Percentiles rank a stretch among this genome's conserved stretches.
phyloP scores from a whole-genome alignment of 441 rosid species.

The Omphalea diandra region DNA sequence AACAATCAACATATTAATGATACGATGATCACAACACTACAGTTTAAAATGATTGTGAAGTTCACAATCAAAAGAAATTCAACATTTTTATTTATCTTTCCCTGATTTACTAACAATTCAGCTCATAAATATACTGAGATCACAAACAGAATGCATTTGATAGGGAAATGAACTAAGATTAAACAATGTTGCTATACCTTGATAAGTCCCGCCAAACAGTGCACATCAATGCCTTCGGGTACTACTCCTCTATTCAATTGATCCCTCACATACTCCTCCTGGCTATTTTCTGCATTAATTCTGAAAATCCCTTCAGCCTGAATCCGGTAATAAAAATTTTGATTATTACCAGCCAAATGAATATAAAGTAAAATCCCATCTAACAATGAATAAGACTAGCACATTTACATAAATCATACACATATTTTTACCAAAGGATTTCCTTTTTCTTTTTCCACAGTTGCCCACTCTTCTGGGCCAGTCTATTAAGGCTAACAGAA shows the following conservation, averaged over 20 bases:
- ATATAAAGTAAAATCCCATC: conserved; percentile 9
- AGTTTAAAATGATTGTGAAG: neutral
- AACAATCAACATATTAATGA: neutral
- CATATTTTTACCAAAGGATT: neutral
- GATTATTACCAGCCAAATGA: neutral
- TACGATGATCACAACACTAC: neutral
- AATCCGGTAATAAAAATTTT: conserved; percentile 15
- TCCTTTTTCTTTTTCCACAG: neutral
- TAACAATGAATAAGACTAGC: neutral
- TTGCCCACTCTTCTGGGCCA: conserved; percentile 1
- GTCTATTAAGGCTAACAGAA: neutral
- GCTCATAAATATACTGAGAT: too few relatives aligned
- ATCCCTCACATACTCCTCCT: conserved; percentile 77
- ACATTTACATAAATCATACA: neutral
- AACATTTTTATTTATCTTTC: neutral
- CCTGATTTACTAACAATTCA: neutral
- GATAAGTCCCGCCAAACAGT: conserved; percentile 89
- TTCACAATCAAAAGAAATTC: neutral
- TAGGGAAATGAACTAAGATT: conserved; percentile 5
- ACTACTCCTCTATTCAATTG: conserved; percentile 72
- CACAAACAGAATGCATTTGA: conserved; percentile 1
- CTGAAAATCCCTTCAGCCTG: conserved; percentile 93
- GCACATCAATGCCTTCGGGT: conserved; percentile 71
- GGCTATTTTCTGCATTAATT: conserved; percentile 77
- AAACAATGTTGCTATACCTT: conserved; percentile 48